Conservation (phyloP, 345 rosid genomes). For the Punica granatum region DNA sequence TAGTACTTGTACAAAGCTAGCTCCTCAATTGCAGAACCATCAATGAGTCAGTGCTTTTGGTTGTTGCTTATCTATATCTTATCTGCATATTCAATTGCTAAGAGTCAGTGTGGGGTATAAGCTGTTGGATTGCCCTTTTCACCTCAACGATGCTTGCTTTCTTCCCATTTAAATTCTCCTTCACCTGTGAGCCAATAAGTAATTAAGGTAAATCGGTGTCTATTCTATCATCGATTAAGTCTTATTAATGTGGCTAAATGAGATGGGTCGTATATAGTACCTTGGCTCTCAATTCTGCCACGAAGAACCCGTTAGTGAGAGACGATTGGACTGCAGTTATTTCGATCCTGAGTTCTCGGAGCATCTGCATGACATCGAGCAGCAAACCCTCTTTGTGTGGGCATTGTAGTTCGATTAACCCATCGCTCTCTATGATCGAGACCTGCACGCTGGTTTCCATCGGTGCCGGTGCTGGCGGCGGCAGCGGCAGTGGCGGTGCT, state of each 20-base stretch:
- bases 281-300: slow-evolving; percentile 87
- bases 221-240: not conserved
- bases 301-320: slow-evolving; percentile 37
- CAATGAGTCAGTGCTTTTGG: slow-evolving; percentile 1
- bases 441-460: slow-evolving; percentile 53
- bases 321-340: slow-evolving; percentile 62
- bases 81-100: not conserved
- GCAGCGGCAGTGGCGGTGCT: slow-evolving; percentile 7
- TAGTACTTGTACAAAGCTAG: not conserved
- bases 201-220: not conserved
- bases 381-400: slow-evolving; percentile 64
- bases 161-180: slow-evolving; percentile 54
- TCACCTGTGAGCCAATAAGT: slow-evolving; percentile 33
- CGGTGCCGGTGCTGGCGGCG: not conserved
- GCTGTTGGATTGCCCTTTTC: slow-evolving; percentile 61
- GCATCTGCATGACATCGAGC: slow-evolving; percentile 69
- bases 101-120: slow-evolving; percentile 36
- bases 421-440: slow-evolving; percentile 87
- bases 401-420: slow-evolving; percentile 74
- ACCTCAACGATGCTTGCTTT: slow-evolving; percentile 81
- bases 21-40: not conserved
- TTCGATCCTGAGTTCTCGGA: slow-evolving; percentile 68
- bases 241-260: not conserved
- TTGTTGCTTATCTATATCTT: not conserved
- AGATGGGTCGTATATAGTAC: slow-evolving; percentile 16